phyloP scores from a whole-genome alignment of 2,329 filamentous ascomycete genomes.

The Salinomyces thailandicus region DNA sequence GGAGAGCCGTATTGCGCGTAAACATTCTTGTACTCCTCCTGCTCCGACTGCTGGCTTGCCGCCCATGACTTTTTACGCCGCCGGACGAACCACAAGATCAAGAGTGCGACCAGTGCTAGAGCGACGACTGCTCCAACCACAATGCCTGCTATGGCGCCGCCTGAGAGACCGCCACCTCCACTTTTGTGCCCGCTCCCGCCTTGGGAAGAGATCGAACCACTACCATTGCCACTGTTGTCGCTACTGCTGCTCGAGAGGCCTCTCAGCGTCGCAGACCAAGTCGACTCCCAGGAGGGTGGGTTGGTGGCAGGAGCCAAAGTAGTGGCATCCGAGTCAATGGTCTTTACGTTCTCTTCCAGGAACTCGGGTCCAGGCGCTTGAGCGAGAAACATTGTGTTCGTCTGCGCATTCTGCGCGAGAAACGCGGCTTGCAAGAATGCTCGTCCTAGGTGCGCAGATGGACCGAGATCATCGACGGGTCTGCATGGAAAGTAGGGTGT shows the following conservation, averaged over 20 bases:
- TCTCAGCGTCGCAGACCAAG: constrained; percentile 2
- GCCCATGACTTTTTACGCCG: constrained; percentile 4
- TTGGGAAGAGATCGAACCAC: not conserved
- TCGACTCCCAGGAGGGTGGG: constrained; percentile 7
- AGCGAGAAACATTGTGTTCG: constrained; percentile 29
- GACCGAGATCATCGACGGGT: constrained; percentile 13
- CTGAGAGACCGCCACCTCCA: constrained; percentile 11
- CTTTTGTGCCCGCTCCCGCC: not conserved
- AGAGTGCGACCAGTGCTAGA: constrained; percentile 5
- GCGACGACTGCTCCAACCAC: constrained; percentile 18
- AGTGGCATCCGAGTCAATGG: constrained; percentile 4
- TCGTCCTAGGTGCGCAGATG: constrained; percentile 31
- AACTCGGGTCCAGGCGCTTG: constrained; percentile 32
- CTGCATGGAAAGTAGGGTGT: constrained; percentile 36
- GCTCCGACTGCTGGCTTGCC: not conserved
- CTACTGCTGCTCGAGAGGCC: not conserved
- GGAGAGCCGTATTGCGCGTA: not conserved
- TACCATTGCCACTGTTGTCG: not conserved
- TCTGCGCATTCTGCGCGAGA: constrained; percentile 33
- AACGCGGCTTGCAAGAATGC: constrained; percentile 41
- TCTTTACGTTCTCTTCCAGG: constrained; percentile 1
- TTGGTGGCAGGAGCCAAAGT: constrained; percentile 5
- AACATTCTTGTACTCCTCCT: not conserved
- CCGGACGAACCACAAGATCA: constrained; percentile 5
- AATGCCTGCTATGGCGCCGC: constrained; percentile 27